Conservation (phyloP, 257 asterid genomes). For the Fraxinus quadrangulata region DNA sequence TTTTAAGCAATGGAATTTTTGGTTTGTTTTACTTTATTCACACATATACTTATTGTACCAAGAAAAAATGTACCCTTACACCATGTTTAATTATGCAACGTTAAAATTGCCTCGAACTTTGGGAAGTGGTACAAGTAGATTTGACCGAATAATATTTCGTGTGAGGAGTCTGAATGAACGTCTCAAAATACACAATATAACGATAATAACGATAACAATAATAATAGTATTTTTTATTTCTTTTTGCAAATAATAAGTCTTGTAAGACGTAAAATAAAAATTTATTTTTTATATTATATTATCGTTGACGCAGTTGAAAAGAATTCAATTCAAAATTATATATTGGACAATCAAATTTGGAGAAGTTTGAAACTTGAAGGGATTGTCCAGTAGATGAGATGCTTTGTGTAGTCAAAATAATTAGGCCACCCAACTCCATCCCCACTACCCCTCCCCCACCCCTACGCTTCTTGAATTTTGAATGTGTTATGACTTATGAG, state of each 20-base stretch:
- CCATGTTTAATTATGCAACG: neutral
- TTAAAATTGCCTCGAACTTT: neutral
- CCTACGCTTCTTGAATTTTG: conserved; percentile 9
- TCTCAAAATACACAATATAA: too few relatives aligned
- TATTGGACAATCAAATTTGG: neutral
- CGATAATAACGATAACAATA: too few relatives aligned
- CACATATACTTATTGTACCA: too few relatives aligned
- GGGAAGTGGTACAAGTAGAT: neutral
- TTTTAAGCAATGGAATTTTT: conserved; percentile 22
- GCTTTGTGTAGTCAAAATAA: conserved; percentile 37
- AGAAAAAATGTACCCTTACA: neutral
- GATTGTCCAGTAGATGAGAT: neutral
- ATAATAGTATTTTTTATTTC: too few relatives aligned
- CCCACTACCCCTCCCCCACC: neutral
- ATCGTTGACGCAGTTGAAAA: too few relatives aligned
- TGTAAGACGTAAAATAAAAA: too few relatives aligned
- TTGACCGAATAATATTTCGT: neutral
- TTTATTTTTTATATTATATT: too few relatives aligned
- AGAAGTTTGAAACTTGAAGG: conserved; percentile 9
- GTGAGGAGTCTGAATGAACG: too few relatives aligned
- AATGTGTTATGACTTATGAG: conserved; percentile 1
- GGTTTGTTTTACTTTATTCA: neutral
- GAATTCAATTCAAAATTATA: neutral
- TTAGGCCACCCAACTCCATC: conserved; percentile 49
- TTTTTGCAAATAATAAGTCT: too few relatives aligned